These are phyloP conservation scores for Fraxinus anomala DNA, from an alignment of 257 asterid species.

Conservation along the genomic window DNA sequence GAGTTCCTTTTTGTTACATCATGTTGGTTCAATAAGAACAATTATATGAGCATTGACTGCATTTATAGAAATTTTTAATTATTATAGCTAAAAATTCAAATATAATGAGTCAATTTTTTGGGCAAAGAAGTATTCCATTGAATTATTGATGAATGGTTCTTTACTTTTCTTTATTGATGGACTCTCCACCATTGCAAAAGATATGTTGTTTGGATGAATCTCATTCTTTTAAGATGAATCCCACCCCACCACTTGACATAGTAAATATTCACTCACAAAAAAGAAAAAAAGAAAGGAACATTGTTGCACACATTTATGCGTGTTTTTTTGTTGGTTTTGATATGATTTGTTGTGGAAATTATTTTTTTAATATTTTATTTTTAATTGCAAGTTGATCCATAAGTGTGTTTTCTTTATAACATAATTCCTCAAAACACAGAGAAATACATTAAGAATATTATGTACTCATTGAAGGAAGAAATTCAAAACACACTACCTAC, in stretches of 20 bases:
- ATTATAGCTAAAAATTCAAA: background rate
- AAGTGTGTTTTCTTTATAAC: slow-evolving; percentile 5
- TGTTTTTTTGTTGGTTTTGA: slow-evolving; percentile 8
- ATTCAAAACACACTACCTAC: slow-evolving; percentile 36
- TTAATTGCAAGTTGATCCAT: slow-evolving; percentile 3
- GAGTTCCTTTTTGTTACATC: background rate
- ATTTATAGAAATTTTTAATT: background rate
- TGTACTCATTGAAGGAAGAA: slow-evolving; percentile 27
- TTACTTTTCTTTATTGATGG: slow-evolving; percentile 31
- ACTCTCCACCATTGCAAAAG: slow-evolving; percentile 40
- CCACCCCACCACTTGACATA: slow-evolving; percentile 33
- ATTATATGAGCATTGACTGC: background rate
- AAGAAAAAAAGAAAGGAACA: background rate
- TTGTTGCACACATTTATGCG: slow-evolving; percentile 25
- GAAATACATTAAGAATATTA: background rate
- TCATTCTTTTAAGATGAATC: slow-evolving; percentile 35
- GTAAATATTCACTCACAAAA: slow-evolving; percentile 17
- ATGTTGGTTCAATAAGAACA: background rate
- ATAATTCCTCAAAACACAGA: background rate
- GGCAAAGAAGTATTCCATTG: slow-evolving; percentile 32
- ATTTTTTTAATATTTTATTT: background rate
- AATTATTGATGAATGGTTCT: slow-evolving; percentile 28
- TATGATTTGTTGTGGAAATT: slow-evolving; percentile 11
- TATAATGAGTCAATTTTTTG: background rate
- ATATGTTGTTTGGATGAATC: slow-evolving; percentile 27